phyloP scores from a whole-genome alignment of 805 yeast species.

The Nematodospora valgi region DNA sequence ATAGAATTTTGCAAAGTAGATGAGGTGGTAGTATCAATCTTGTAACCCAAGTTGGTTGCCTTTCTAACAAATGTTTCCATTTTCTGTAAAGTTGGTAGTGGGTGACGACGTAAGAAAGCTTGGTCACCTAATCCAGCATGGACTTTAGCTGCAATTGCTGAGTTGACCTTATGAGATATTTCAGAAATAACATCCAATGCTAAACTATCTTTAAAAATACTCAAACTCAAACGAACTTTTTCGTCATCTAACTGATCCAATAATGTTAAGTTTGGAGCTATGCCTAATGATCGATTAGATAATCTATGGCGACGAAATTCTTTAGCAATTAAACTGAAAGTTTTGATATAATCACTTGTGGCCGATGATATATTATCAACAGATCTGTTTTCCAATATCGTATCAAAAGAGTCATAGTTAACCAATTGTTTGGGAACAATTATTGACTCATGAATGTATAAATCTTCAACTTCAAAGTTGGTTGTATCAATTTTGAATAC shows the following conservation, averaged over 20 bases:
- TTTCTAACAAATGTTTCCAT: conserved; percentile 75
- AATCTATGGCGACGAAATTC: conserved; percentile 70
- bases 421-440: conserved; percentile 62
- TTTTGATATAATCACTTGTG: conserved; percentile 61
- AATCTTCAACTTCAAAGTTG: conserved; percentile 67
- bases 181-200: conserved; percentile 67
- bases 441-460: conserved; percentile 71
- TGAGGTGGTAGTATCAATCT: conserved; percentile 71
- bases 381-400: conserved; percentile 36
- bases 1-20: conserved; percentile 71
- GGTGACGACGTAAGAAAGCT: conserved; percentile 84
- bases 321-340: conserved; percentile 60
- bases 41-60: conserved; percentile 60
- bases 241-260: conserved; percentile 86
- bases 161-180: conserved; percentile 74
- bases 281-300: conserved; percentile 45
- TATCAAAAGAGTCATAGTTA: conserved; percentile 53
- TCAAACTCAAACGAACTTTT: conserved; percentile 64
- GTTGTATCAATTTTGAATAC: conserved; percentile 75
- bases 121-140: conserved; percentile 74
- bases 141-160: conserved; percentile 77
- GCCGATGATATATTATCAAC: conserved; percentile 43
- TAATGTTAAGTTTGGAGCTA: conserved; percentile 55
- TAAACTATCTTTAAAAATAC: conserved; percentile 60
- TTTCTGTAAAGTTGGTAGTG: conserved; percentile 77